Evolutionary conservation across 495 filamentous ascomycete species (phyloP).

Genomic region (Elasticomyces elasticus): DNA sequence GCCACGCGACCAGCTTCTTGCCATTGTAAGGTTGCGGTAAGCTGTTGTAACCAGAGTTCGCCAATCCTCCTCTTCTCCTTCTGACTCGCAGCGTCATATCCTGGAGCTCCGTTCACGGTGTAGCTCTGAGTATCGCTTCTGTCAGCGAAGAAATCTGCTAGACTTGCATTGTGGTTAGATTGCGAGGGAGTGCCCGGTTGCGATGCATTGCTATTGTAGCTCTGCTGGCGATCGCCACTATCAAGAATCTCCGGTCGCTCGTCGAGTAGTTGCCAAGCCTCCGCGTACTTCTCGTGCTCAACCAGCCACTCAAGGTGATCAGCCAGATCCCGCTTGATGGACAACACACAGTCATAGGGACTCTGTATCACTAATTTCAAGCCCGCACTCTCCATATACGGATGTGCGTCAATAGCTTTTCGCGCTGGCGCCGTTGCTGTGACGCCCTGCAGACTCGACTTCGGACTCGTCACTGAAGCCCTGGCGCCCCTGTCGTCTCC

Average conservation of each 20-base stretch:
- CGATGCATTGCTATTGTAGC: constrained; percentile 28
- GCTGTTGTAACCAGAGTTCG: constrained; percentile 82
- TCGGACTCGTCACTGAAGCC: constrained; percentile 25
- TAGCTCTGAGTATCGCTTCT: constrained; percentile 54
- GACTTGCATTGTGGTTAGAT: constrained; percentile 51
- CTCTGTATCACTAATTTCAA: constrained; percentile 93
- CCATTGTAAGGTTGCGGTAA: constrained; percentile 67
- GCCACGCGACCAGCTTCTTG: constrained; percentile 62
- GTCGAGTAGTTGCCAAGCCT: constrained; percentile 81
- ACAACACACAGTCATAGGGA: constrained; percentile 86
- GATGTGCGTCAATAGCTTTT: constrained; percentile 23
- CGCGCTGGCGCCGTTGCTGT: constrained; percentile 28
- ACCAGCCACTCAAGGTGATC: constrained; percentile 82
- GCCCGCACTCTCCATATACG: constrained; percentile 46
- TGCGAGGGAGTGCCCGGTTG: constrained; percentile 59
- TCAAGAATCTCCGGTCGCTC: constrained; percentile 67
- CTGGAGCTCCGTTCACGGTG: constrained; percentile 36
- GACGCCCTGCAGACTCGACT: constrained; percentile 35
- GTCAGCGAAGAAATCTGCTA: constrained; percentile 72
- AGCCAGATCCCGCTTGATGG: constrained; percentile 68
- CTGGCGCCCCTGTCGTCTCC: constrained; percentile 28
- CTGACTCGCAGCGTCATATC: constrained; percentile 52
- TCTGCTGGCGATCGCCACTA: constrained; percentile 30
- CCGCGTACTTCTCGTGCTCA: constrained; percentile 63
- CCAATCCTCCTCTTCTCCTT: constrained; percentile 89